phyloP scores from a whole-genome alignment of 106 monocot genomes.

The Allium sativum region DNA sequence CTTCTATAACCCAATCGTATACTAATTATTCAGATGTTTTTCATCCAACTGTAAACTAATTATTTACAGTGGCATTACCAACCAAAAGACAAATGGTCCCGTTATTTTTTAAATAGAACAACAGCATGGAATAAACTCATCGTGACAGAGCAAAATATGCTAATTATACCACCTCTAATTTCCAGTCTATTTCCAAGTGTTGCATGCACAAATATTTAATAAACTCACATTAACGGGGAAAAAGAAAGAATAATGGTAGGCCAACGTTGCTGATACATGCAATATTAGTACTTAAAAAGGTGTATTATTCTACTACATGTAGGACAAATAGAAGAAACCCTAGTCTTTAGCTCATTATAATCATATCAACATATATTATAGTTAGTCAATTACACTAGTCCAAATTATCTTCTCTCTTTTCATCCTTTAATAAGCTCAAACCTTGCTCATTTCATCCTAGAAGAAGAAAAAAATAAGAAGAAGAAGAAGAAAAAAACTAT shows the following conservation, averaged over 20 bases:
- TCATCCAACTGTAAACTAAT: no score
- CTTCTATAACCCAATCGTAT: no score
- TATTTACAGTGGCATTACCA: no score
- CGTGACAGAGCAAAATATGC: no score
- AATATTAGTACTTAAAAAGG: not conserved
- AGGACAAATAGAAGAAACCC: slow-evolving; percentile 10
- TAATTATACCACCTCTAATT: not conserved
- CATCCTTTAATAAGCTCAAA: not conserved
- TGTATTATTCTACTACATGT: slow-evolving; percentile 3
- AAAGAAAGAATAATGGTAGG: not conserved
- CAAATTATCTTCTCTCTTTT: slow-evolving; percentile 1
- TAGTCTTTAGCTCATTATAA: slow-evolving; percentile 7
- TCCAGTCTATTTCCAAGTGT: not conserved
- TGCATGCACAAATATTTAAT: slow-evolving; percentile 1
- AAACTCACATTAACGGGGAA: no score
- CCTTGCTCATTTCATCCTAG: not conserved
- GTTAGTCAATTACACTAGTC: slow-evolving; percentile 4
- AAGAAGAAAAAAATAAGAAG: not conserved
- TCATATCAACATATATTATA: not conserved
- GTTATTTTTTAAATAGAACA: no score
- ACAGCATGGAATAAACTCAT: no score
- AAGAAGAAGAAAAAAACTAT: not conserved
- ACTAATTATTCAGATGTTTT: no score
- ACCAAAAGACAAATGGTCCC: no score
- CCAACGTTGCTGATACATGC: not conserved